Evolutionary conservation across 2,329 filamentous ascomycete genomes (phyloP), one percentile per base, ranked within the genome.

Genomic region (Amauroascus verrucosus): DNA sequence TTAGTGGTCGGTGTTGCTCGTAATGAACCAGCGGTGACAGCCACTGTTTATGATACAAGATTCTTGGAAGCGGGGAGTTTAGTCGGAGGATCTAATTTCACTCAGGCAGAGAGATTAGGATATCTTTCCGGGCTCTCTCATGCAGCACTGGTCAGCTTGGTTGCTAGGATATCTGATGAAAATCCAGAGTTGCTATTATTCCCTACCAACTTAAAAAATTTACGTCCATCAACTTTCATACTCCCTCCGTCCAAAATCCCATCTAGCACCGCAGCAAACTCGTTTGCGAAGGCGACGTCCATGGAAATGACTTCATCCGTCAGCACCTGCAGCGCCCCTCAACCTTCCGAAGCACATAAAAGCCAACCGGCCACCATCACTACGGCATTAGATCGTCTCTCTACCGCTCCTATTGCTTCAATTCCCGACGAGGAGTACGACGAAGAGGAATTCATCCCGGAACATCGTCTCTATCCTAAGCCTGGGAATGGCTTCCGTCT

Each of bases 171-270:
- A 54, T 79, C 79, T 26, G 76, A 77, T 45, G 67, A 79, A 1
- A 75, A 85, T 56, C 83, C 85, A 2, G 77, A 82, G 51, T 71
- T 89, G 5, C 79, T 83, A 4, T 72, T 89, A 50, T 88, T 86
- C 61, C 77, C 75, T 44, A 60, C 57, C 58, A 70, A 65, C 47
- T 62, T 65, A 56, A 62, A 37, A 38, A 57, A 59, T 30, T 59
- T 60, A 30, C 52, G 54, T 28, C 20, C 48, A 35, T 57, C 58
- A 9, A 45, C 46, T 13, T 49, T 57, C 32, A 40, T 20, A 33
- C 30, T 51, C 16, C 28, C 35, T 16, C 20, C 22, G 11, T 43
- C 49, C 41, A 32, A 57, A 37, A 43, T 22, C 2, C 20, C 44
- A 33, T 40, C 35, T 13, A 32, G 24, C 30, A 18, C 13, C 13